Percentiles rank a stretch among this genome's conserved stretches.
Conservation (phyloP, 495 filamentous ascomycete genomes). For the Penicillium canescens region DNA sequence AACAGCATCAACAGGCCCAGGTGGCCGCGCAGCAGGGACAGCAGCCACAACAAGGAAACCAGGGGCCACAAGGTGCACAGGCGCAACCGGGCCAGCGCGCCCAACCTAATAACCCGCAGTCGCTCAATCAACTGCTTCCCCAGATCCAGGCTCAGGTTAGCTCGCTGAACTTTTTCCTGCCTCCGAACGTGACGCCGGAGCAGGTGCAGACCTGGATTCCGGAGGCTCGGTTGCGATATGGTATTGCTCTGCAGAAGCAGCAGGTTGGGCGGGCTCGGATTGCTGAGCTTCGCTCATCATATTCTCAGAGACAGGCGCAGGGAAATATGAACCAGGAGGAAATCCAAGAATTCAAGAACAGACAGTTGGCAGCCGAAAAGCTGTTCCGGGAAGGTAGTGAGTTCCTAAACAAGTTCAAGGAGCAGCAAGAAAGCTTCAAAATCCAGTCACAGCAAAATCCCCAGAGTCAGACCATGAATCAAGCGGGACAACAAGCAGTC, state of each 20-base stretch:
- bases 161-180: constrained; percentile 45
- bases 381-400: constrained; percentile 46
- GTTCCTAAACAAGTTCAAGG: constrained; percentile 48
- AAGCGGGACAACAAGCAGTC: constrained; percentile 14
- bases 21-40: constrained; percentile 11
- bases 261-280: constrained; percentile 46
- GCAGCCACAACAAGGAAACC: constrained; percentile 32
- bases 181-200: constrained; percentile 46
- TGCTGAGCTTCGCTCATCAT: constrained; percentile 39
- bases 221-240: constrained; percentile 54
- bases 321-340: constrained; percentile 47
- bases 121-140: constrained; percentile 39
- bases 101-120: constrained; percentile 43
- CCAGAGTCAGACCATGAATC: constrained; percentile 26
- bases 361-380: constrained; percentile 46
- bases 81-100: constrained; percentile 34
- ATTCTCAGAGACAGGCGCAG: constrained; percentile 34
- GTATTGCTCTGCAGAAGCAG: constrained; percentile 52
- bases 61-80: background rate
- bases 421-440: constrained; percentile 49
- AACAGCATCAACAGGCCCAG: constrained; percentile 27
- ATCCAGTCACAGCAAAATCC: constrained; percentile 41
- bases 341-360: constrained; percentile 41
- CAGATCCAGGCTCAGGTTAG: constrained; percentile 50
- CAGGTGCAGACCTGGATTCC: constrained; percentile 50